Base-by-base conservation (phyloP, 495 filamentous ascomycete species). In the Durotheca rogersii region DNA sequence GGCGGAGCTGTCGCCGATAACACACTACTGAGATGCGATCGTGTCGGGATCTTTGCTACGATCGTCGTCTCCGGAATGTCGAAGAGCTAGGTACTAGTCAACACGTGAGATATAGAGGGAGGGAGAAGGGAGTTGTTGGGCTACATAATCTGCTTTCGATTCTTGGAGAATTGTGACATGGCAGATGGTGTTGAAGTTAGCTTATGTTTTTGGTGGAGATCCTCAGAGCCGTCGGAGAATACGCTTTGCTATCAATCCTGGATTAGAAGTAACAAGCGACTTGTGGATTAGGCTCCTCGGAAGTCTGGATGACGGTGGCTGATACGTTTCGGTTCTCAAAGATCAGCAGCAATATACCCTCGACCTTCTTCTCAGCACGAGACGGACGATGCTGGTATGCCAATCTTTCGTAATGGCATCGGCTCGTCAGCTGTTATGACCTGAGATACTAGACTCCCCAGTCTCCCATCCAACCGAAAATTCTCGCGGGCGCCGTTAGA, bases 341-440 rank as follows among this genome's bases (percentile, higher is more conserved):
- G 37, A 46, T 1, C 61, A 66, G 23, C 67, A 74, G 34, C 68
- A 67, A 10, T 47, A 68, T 7, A 66, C 58, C 7, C 56, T 78
- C 0, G 74, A 79, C 39, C 64, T 68, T 11, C 65, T 82, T 4
- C 81, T 79, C 56, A 73, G 56, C 60, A 69, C 51, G n/a, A n/a
- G 7, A 64, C 56, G 1, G 68, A 56, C 0, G 77, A 77, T 1
- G 77, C 77, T 2, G 77, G 78, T 1, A 56, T 81, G 15, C 68
- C 72, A 11, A 80, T 81, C 41, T 59, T 81, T 6, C 75, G 78
- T 15, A 81, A 82, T 53, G 69, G 77, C n/a, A 74, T 81, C 53
- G 75, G 75, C 0, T 77, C 75, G 1, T 70, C 64, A 18, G 62
- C 67, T 0, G 69, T 67, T 46, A 67, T 67, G 49, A 60, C 58